Base-by-base conservation (phyloP, 2,329 filamentous ascomycete species). In the Lecanoromycetidae sp. region DNA sequence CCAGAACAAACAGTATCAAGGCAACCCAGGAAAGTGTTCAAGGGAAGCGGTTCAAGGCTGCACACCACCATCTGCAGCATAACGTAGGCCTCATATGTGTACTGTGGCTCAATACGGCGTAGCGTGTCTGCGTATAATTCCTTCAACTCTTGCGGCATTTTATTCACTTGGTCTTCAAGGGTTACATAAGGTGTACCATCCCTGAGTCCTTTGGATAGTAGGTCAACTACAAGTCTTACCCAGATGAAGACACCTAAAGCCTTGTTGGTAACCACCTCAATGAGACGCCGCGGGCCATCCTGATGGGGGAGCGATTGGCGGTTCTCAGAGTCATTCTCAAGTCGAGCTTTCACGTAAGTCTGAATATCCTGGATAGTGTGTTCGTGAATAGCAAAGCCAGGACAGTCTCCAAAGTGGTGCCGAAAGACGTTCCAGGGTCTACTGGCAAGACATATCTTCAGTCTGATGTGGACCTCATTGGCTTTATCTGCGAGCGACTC, bases 161-260 rank as follows among this genome's bases (percentile, higher is more conserved):
- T 27, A 1, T 32, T 15, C 4, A 55, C 33, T 12, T 32, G 19
- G 19, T 42, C 34, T 36, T 49, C 46, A 20, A 56, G 35, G 9
- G 33, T 19, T 19, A 23, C 23, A 12, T 48, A 44, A 3, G 46
- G 44, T 19, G 41, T 48, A 3, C 55, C 53, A 33, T 55, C 53
- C 12, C 39, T 22, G 4, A 56, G 25, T 10, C 39, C 53, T 36
- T 52, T 48, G 3, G 44, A 32, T 10, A 55, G 26, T 22, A 39
- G 38, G 27, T 54, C 48, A 10, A 54, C 46, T 15, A 54, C 54
- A 12, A 55, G 38, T 19, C 49, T 36, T 5, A 55, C 54, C 54
- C 52, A 55, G 10, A 55, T 53, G 37, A 55, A 55, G 5, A 55
- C 54, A 15, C 54, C 54, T n/a, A 32, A 39, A 19, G 54, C 52